Percentiles rank a stretch among this genome's conserved stretches.
These are phyloP conservation scores for Periconia digitata DNA, from an alignment of 2,329 filamentous ascomycete species.

Conservation along the genomic window DNA sequence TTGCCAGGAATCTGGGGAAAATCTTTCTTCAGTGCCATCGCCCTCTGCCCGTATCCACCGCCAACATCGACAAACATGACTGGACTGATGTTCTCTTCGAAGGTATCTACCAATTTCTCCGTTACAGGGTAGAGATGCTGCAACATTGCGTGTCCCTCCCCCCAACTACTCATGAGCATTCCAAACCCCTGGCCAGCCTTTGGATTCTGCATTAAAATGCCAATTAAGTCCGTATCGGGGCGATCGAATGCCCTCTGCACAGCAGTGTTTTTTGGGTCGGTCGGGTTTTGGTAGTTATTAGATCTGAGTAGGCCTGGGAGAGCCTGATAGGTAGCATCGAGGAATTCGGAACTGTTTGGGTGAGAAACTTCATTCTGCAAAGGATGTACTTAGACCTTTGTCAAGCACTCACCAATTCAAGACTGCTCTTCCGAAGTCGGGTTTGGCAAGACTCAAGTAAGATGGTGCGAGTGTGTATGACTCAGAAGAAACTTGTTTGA, in stretches of 20 bases:
- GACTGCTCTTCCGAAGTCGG: conserved; percentile 3
- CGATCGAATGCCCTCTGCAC: conserved; percentile 11
- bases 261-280: conserved; percentile 9
- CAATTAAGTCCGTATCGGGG: conserved; percentile 5
- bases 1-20: conserved; percentile 13
- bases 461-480: neutral
- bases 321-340: conserved; percentile 8
- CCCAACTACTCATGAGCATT: conserved; percentile 7
- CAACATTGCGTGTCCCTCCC: conserved; percentile 5
- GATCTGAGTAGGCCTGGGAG: conserved; percentile 10
- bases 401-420: neutral
- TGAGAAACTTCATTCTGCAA: neutral
- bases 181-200: conserved; percentile 4
- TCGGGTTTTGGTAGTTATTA: conserved; percentile 7
- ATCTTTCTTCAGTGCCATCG: conserved; percentile 21
- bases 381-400: neutral
- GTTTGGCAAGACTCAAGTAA: conserved; percentile 2
- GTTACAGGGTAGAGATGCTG: conserved; percentile 29
- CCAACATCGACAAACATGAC: conserved; percentile 32
- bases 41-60: conserved; percentile 35
- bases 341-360: conserved; percentile 8
- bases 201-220: conserved; percentile 1
- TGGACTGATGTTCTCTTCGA: conserved; percentile 8
- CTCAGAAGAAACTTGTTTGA: conserved; percentile 9
- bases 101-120: conserved; percentile 24